Evolutionary conservation across 1,284 basidiomycete species (phyloP), one percentile per base, ranked within the genome.

Genomic region (Pseudozyma thailandica): DNA sequence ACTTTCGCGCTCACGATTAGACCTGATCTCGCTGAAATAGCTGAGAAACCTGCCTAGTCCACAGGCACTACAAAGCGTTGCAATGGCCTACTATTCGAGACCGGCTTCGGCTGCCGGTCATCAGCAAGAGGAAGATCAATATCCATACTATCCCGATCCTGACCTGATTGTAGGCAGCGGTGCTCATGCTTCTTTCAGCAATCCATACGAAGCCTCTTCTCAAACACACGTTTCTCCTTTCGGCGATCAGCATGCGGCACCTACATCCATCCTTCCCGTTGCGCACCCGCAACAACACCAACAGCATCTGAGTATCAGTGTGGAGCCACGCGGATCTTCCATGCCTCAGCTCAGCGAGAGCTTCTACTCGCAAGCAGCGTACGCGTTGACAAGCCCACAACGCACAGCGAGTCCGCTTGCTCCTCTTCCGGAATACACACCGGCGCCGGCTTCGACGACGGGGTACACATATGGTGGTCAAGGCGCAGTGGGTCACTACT

Each of bases 301-400:
- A 10, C 62, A 62, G 18, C 64, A 55, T 6, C 42, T 58, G 54
- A 65, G 52, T 41, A 53, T 62, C 42, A 44, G 37, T 54, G 43
- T 62, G 25, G 65, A 74, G 25, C 69, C 44, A 8, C 47, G 47
- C 21, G 55, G 49, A 20, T 23, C 49, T 3, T 50, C 54, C 31
- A 46, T 54, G 49, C 72, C 69, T 1, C 72, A 73, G 23, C 63
- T 80, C 30, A 73, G 69, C 60, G 61, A 74, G 38, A 77, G 75
- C 65, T 80, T 80, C 52, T 80, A 78, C 51, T 39, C 48, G 28
- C 72, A 80, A 49, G 76, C 78, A 5, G 78, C 78, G 0, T 52
- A 57, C n/a, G 78, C 74, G 2, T 61, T 77, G 12, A 53, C 63
- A 9, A 51, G 57, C 35, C 60, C 53, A 13, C 58, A 48, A 2